A percentile compares a stretch with the other conserved stretches of the same genome.
These are phyloP conservation scores for Xylaria palmicola DNA, from an alignment of 495 filamentous ascomycete genomes.

Conservation along the genomic window DNA sequence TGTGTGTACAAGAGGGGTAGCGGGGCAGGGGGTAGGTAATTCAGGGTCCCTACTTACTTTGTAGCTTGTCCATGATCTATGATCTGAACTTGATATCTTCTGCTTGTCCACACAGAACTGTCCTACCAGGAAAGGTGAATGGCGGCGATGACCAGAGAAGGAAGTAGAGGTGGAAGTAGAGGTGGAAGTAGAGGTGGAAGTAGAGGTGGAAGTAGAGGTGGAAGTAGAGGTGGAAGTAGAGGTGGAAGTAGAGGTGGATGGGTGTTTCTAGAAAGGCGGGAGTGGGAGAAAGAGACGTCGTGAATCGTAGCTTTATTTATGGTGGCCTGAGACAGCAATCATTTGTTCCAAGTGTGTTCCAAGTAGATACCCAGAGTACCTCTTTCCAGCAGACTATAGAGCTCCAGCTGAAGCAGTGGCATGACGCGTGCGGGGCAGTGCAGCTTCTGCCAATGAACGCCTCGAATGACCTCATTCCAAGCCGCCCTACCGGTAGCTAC, in stretches of 20 bases:
- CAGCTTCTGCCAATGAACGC: not conserved
- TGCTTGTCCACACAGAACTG: too few species aligned
- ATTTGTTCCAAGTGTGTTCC: too few species aligned
- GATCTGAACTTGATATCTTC: too few species aligned
- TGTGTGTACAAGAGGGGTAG: not conserved
- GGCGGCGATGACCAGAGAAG: too few species aligned
- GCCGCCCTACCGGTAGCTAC: not conserved
- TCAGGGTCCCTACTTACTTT: constrained; percentile 6
- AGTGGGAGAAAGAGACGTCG: not conserved
- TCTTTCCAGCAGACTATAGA: not conserved
- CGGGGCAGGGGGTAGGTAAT: too few species aligned
- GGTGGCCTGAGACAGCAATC: not conserved
- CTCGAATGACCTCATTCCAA: not conserved
- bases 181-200: too few species aligned
- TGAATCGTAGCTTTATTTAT: not conserved
- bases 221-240: not conserved
- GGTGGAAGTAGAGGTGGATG: not conserved
- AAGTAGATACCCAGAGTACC: not conserved
- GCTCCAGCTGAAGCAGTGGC: not conserved
- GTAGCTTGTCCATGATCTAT: constrained; percentile 8
- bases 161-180: too few species aligned
- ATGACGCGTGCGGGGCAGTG: constrained; percentile 17
- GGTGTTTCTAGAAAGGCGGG: not conserved
- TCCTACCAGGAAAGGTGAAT: too few species aligned
- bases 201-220: too few species aligned